phyloP scores from a whole-genome alignment of 768 basidiomycete genomes.

The Tylopilus rubrobrunneus region DNA sequence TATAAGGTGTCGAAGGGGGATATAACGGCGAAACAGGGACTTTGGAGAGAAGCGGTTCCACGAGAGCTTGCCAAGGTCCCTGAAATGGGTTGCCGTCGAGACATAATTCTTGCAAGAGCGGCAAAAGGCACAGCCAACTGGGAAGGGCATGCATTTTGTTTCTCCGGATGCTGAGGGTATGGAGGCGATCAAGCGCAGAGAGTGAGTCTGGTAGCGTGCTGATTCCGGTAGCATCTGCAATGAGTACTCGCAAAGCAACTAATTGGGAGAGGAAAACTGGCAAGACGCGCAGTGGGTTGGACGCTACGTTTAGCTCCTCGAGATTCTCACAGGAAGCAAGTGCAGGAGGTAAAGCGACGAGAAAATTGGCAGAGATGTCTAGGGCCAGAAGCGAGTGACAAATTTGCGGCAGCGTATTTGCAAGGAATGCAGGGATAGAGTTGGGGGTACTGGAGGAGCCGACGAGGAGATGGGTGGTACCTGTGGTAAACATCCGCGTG shows the following conservation, averaged over 20 bases:
- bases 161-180: conserved; percentile 83
- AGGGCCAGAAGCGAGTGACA: conserved; percentile 79
- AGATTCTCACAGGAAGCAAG: conserved; percentile 77
- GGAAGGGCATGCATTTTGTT: conserved; percentile 89
- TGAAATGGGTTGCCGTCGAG: conserved; percentile 98
- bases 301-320: conserved; percentile 91
- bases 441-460: conserved; percentile 77
- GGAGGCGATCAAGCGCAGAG: conserved; percentile 69
- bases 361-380: conserved; percentile 88
- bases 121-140: conserved; percentile 92
- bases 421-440: conserved; percentile 72
- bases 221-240: conserved; percentile 89
- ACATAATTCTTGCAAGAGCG: conserved; percentile 76
- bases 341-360: conserved; percentile 77
- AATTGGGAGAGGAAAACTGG: conserved; percentile 83
- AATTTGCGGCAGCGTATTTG: conserved; percentile 66
- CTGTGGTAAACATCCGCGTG: conserved; percentile 37
- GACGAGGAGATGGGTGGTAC: conserved; percentile 90
- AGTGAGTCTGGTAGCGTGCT: conserved; percentile 71
- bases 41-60: conserved; percentile 77
- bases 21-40: conserved; percentile 56
- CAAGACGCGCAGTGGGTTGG: conserved; percentile 88
- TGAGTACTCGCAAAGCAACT: conserved; percentile 75
- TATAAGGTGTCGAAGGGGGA: conserved; percentile 62
- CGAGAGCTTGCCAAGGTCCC: conserved; percentile 86